Evolutionary conservation across 805 yeast species (phyloP), one percentile per base, ranked within the genome.

Genomic region (Sugiyamaella qingdaonensis): DNA sequence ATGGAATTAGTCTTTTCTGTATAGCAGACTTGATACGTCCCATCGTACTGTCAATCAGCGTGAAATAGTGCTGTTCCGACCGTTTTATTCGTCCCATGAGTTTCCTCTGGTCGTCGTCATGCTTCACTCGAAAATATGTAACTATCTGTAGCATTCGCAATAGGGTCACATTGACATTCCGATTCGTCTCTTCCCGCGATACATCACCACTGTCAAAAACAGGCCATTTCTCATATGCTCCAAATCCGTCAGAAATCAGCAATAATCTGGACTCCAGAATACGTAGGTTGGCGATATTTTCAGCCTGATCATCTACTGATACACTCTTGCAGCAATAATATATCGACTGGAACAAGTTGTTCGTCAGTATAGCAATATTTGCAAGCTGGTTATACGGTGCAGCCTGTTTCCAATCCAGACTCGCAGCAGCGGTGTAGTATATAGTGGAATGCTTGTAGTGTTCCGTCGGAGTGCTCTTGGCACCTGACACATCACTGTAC

Each of bases 311-410:
- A 32, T 57, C 58, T 2, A 47, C 52, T 21, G 45, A 33, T 34
- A 52, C 43, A 4, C 55, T 42, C 39, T 52, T 54, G 31, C 46
- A 16, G 24, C 54, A 46, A 47, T 48, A 52, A 32, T 48, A 54
- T 10, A 54, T 16, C 16, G 55, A 54, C 11, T 39, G 14, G 37
- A 54, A 46, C 33, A 44, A 41, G 31, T 52, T 48, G n/a, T 44
- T 21, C 7, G 10, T 24, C 27, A 36, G 34, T 8, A 16, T 18
- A 33, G 33, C 32, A n/a, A 54, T 51, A 24, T 19, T 49, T 8
- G 51, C 55, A 24, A 57, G 45, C 36, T 52, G 54, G 45, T 51
- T 54, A 21, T 35, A 48, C 2, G 56, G 54, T 4, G 47, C 27
- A 1, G 58, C 58, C 10, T 50, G 48, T 5, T 46, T 34, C n/a